Evolutionary conservation across 2,329 filamentous ascomycete species (phyloP), one percentile per base, ranked within the genome.

Genomic region (Hymenoscyphus repandus): DNA sequence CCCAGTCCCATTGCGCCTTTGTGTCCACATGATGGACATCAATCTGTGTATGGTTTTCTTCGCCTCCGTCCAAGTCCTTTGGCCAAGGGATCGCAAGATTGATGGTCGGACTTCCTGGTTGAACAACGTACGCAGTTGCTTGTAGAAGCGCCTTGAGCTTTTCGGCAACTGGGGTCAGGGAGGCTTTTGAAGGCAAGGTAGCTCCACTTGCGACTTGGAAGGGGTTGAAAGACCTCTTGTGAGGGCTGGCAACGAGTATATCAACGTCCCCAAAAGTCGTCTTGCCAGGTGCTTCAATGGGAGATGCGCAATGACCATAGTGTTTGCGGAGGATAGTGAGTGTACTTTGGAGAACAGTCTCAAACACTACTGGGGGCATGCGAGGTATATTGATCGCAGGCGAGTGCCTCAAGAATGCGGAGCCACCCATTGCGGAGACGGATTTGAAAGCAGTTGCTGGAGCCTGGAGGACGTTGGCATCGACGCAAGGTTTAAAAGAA

Each of bases 231-330:
- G 43, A 17, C 1, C 49, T 11, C 17, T 41, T 12, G 4, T 54
- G 47, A 22, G 69, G 67, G 31, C 64, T 63, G 0, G 72, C 69
- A 1, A 88, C 75, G 1, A 90, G 66, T 52, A 91, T 73, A 66
- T 93, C 88, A 34, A 95, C 70, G 57, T 93, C 89, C 17, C 88
- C 89, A 61, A 81, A 77, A 58, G 82, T 78, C 0, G 57, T 38
- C 66, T 93, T 93, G 1, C 66, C 82, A 0, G 88, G 87, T 0
- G 79, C 85, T 58, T 90, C 85, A 27, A 85, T 77, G 0, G 86
- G 82, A 0, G 77, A 74, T 1, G 73, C 76, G 4, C 86, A 80
- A 6, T 69, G 70, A 0, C 68, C 48, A 58, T 80, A 89, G 3
- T 84, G 67, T 1, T 69, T 59, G 1, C 68, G 66, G 0, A 88